Percentiles rank a stretch among this genome's conserved stretches.
These are phyloP conservation scores for Rugosomyces carneus DNA, from an alignment of 1,284 basidiomycete genomes.

Conservation along the genomic window DNA sequence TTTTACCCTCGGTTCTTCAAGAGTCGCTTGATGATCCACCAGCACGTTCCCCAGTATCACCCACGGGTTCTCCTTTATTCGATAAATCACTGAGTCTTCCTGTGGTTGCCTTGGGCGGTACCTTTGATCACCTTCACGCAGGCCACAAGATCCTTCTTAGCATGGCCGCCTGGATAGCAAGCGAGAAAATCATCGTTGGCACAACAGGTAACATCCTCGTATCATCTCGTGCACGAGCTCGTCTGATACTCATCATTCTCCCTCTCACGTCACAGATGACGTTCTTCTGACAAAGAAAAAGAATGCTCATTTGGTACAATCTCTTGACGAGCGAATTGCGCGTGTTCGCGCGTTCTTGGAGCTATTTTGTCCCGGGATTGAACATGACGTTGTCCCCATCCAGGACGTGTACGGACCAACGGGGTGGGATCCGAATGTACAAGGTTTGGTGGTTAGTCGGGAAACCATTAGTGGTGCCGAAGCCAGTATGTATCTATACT, in stretches of 20 bases:
- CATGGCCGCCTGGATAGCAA: constrained; percentile 81
- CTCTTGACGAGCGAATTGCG: constrained; percentile 49
- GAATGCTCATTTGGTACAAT: constrained; percentile 66
- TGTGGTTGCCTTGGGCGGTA: constrained; percentile 60
- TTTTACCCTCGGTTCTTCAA: constrained; percentile 24
- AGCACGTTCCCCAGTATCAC: constrained; percentile 10
- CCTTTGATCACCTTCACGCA: constrained; percentile 96
- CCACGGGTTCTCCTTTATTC: constrained; percentile 8
- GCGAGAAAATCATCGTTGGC: constrained; percentile 82
- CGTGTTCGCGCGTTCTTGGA: constrained; percentile 59
- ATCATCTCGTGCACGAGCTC: constrained; percentile 8
- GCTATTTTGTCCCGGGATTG: constrained; percentile 59
- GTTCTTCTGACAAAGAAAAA: constrained; percentile 71
- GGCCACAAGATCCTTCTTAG: constrained; percentile 97
- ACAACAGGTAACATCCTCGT: constrained; percentile 57
- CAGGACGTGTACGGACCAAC: constrained; percentile 87
- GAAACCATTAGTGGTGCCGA: constrained; percentile 78
- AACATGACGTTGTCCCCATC: constrained; percentile 65
- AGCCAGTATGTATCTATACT: constrained; percentile 39
- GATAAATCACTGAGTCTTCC: constrained; percentile 32
- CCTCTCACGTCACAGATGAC: constrained; percentile 46
- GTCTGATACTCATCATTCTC: neutral
- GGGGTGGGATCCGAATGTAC: constrained; percentile 75
- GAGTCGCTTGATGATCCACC: constrained; percentile 14
- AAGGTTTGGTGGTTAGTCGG: constrained; percentile 81